Conservation (phyloP, 345 rosid species). For the Citrus inodora region DNA sequence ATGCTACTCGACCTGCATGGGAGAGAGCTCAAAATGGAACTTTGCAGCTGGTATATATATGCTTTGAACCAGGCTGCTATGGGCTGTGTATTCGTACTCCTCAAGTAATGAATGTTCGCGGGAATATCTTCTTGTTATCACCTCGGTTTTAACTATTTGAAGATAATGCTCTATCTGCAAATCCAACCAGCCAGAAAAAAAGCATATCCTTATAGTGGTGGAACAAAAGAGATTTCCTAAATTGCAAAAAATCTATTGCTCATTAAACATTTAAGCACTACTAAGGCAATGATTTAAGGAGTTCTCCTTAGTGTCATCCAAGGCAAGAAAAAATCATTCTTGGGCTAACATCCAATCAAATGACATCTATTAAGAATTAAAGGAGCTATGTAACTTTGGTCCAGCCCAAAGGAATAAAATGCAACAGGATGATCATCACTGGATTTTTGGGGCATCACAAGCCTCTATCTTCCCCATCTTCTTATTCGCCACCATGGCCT, state of each 20-base stretch:
- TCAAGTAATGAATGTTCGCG: slow-evolving; percentile 53
- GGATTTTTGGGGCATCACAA: neutral
- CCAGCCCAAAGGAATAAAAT: neutral
- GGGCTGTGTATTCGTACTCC: slow-evolving; percentile 96
- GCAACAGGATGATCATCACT: neutral
- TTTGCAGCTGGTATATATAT: slow-evolving; percentile 72
- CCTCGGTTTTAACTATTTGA: slow-evolving; percentile 93
- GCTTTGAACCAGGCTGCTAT: slow-evolving; percentile 81
- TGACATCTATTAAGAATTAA: neutral
- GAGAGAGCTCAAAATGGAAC: slow-evolving; percentile 95
- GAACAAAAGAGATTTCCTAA: neutral
- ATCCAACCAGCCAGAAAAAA: slow-evolving; percentile 1
- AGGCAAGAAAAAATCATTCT: neutral
- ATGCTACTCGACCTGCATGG: slow-evolving; percentile 78
- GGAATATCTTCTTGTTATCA: slow-evolving; percentile 42
- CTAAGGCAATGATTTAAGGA: neutral
- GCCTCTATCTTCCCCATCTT: neutral
- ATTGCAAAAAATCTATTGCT: neutral
- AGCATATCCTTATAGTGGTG: neutral
- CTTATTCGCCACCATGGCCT: neutral
- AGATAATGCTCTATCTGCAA: slow-evolving; percentile 98
- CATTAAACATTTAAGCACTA: neutral
- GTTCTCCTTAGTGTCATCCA: neutral
- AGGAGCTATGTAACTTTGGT: neutral
- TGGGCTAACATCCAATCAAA: neutral